Conservation (phyloP, 768 basidiomycete species). For the Omphalotus guepiniiformis region DNA sequence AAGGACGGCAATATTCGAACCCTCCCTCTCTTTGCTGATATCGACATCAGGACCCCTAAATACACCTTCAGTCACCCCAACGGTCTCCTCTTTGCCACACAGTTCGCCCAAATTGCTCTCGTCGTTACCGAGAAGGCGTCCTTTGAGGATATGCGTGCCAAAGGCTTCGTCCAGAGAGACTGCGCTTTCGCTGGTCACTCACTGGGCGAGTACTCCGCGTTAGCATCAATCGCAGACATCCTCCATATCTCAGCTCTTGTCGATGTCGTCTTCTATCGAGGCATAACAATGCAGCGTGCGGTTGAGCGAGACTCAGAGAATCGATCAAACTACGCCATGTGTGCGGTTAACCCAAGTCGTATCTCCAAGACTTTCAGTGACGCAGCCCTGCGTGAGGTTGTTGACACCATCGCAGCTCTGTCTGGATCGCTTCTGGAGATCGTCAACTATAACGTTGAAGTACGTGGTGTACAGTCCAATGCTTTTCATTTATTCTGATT, state of each 20-base stretch:
- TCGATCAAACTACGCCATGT: constrained; percentile 97
- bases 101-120: constrained; percentile 97
- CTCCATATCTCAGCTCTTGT: constrained; percentile 92
- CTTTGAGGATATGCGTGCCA: constrained; percentile 96
- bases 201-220: constrained; percentile 95
- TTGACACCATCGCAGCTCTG: constrained; percentile 77
- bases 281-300: constrained; percentile 99
- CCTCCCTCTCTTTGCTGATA: constrained; percentile 92
- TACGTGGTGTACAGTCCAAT: constrained; percentile 26
- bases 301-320: constrained; percentile 93
- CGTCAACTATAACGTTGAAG: constrained; percentile 95
- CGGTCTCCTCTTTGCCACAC: constrained; percentile 94
- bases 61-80: constrained; percentile 98
- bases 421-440: constrained; percentile 90
- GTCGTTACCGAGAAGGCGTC: constrained; percentile 98
- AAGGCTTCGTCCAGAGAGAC: constrained; percentile 89
- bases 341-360: constrained; percentile 96
- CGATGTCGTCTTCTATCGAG: constrained; percentile 99
- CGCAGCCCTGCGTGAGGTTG: constrained; percentile 93
- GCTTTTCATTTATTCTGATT: not conserved
- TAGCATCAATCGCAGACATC: constrained; percentile 96
- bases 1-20: constrained; percentile 96
- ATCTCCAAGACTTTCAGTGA: constrained; percentile 95
- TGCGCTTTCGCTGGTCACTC: constrained; percentile 98
- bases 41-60: constrained; percentile 88